Evolutionary conservation across 352 stramenopile genomes (phyloP), one percentile per base, ranked within the genome.

Genomic region (Globisporangium polare): DNA sequence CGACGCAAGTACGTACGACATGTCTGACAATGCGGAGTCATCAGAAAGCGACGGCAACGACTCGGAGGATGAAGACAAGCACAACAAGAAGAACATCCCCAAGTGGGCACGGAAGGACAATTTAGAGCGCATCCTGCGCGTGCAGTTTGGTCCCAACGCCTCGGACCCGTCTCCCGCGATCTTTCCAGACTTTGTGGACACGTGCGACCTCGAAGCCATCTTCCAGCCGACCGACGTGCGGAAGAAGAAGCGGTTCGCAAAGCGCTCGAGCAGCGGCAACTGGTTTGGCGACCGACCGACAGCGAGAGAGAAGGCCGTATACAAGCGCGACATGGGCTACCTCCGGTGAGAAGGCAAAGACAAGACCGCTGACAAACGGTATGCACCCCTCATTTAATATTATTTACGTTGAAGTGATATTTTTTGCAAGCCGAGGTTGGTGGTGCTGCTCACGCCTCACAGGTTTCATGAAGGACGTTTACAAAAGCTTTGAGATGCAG

Each of bases 291-390:
- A 95, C 69, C 75, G 78, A 17, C 83, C 84, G 10, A 94, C 84
- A 8, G 81, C 83, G 26, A 74, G 81, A 10, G 86, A 95, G 61
- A 86, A 80, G 70, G 80, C 86, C 6, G 66, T 90, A 37, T 95
- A 95, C 70, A 88, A 89, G 59, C 79, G 72, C 45, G 86, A 92
- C 22, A 95, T 95, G 86, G 86, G 86, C 18, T 95, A 91, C 51
- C 53, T 77, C 9, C 71, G 72, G 46, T 92, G 57, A 74, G 3
- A 57, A 74, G 3, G 26, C 8, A 0, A 41, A 27, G 49, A 41
- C n/a, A 10, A 31, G 57, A 18, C 15, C n/a, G 43, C 31, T n/a
- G 26, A 53, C 53, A 60, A 17, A 22, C 45, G 22, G 29, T 53
- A 47, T 52, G 47, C 37, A 22, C 26, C n/a, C 37, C n/a, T 39